Base-by-base conservation (phyloP, 2,329 filamentous ascomycete species). In the Fusarium sp. region DNA sequence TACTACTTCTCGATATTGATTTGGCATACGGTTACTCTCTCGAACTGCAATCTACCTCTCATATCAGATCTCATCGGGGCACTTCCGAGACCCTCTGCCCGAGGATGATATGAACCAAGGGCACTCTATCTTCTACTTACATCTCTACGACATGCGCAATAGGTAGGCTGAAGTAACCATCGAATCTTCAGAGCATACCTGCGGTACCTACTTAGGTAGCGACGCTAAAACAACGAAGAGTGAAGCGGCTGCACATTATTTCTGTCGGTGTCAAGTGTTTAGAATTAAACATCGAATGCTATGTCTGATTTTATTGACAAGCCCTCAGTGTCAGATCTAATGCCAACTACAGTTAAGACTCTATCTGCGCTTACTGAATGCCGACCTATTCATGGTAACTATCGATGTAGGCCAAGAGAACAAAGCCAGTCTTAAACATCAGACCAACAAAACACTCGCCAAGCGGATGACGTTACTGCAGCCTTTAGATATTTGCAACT, bases 21-120 rank as follows among this genome's bases (percentile, higher is more conserved):
- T 48, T 68, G 14, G 2, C 25, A 20, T 23, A 27, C 20, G 16
- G 5, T 20, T 48, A 45, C n/a, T 32, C 27, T 54, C 21, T 30
- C 43, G 49, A 12, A 40, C 30, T 48, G 50, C 55, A 46, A 25
- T 50, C 57, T 45, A 55, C 57, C 42, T 42, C 30, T n/a, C 18
- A 54, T 64, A 45, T 48, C 32, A 71, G 43, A 41, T 41, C 30
- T 25, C 16, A 61, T 65, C 55, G 66, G 68, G 54, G 42, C 51
- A n/a, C 20, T 40, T 32, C 56, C 61, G 53, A 66, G 51, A 48
- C 65, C 73, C 67, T 75, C 68, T 59, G 63, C 42, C 73, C 73
- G 71, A 74, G 49, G 43, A 50, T 45, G 25, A 32, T 50, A 59
- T 69, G 62, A 32, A 66, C 62, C 32, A 40, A 69, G 63, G 71